These are phyloP conservation scores for Houttuynia cordata DNA, from an alignment of 164 flowering plant species.

Conservation along the genomic window DNA sequence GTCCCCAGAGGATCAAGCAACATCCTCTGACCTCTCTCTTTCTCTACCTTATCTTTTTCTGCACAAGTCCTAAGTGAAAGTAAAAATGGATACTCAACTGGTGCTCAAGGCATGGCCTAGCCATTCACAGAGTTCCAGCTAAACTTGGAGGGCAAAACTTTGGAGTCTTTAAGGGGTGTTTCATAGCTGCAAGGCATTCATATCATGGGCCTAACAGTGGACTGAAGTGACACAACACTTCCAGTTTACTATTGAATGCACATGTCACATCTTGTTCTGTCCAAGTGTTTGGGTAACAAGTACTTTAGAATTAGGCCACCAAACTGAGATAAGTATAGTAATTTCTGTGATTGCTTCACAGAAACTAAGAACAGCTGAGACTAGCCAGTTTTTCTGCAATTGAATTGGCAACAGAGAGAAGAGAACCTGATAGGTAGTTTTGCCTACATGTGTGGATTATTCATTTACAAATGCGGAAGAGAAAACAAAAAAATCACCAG, in stretches of 20 bases:
- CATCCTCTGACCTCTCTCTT: too few species aligned
- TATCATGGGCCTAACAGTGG: background rate
- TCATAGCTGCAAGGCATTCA: background rate
- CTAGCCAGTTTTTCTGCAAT: background rate
- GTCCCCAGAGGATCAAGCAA: too few species aligned
- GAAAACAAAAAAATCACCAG: slow-evolving; percentile 1
- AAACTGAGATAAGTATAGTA: background rate
- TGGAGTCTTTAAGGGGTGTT: background rate
- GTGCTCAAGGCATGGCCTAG: too few species aligned
- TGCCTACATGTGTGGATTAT: background rate
- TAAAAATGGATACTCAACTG: too few species aligned
- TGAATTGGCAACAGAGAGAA: background rate
- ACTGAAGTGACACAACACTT: background rate
- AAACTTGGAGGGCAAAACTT: too few species aligned
- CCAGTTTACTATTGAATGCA: background rate
- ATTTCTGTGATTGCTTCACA: too few species aligned
- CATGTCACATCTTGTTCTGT: background rate
- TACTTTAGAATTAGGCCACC: background rate
- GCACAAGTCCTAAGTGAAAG: too few species aligned
- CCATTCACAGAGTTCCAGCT: too few species aligned
- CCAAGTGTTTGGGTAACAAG: background rate
- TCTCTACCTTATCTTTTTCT: too few species aligned
- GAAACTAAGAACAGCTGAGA: too few species aligned
- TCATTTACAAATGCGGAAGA: slow-evolving; percentile 7
- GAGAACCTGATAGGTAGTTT: background rate